Percentiles rank a stretch among this genome's conserved stretches.
Conservation (phyloP, 257 asterid genomes). For the Gardenia jasminoides region DNA sequence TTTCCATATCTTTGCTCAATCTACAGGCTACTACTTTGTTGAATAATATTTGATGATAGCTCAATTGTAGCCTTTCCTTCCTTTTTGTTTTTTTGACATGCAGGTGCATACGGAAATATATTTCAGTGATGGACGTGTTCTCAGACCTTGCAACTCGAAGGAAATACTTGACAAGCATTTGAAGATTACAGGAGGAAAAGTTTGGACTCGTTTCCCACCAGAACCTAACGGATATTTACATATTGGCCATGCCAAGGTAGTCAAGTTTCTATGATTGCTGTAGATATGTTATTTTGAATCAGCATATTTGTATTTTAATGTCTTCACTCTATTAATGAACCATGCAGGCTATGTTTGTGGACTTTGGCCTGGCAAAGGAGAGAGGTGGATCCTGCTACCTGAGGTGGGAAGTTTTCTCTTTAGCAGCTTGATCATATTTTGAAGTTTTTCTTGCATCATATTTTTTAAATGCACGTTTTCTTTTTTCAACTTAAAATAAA, state of each 20-base stretch:
- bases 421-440: constrained; percentile 7
- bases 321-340: constrained; percentile 5
- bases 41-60: background rate
- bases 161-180: constrained; percentile 78
- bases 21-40: background rate
- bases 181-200: constrained; percentile 71
- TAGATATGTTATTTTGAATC: background rate
- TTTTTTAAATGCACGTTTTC: background rate
- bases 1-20: constrained; percentile 3
- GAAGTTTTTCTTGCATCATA: constrained; percentile 1
- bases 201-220: constrained; percentile 92
- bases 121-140: constrained; percentile 85
- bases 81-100: background rate
- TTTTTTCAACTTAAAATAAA: background rate
- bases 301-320: constrained; percentile 10
- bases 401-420: constrained; percentile 50
- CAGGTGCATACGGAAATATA: constrained; percentile 93
- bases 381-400: constrained; percentile 93
- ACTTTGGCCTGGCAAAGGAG: constrained; percentile 94
- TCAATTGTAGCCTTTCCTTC: background rate
- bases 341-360: constrained; percentile 96
- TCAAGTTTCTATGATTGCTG: constrained; percentile 16
- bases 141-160: constrained; percentile 81
- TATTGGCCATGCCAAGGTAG: constrained; percentile 97
- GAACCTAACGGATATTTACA: constrained; percentile 98